Conservation (phyloP, 2,329 filamentous ascomycete species). For the Aspergillus calidoustus region DNA sequence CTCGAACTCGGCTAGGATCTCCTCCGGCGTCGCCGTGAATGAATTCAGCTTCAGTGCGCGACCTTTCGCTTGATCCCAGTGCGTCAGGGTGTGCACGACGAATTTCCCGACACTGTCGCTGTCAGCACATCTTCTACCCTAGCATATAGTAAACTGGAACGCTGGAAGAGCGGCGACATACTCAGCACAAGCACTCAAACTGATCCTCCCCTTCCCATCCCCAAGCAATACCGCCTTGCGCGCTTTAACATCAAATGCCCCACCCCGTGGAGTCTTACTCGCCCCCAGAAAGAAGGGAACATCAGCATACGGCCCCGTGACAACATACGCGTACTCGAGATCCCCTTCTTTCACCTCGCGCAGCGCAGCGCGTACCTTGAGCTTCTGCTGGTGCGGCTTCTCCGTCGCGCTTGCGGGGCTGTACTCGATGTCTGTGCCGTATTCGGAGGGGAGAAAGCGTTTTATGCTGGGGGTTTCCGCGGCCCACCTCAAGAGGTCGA, state of each 20-base stretch:
- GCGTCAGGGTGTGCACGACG: conserved; percentile 64
- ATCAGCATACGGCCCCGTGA: conserved; percentile 72
- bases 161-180: conserved; percentile 44
- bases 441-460: conserved; percentile 71
- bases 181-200: conserved; percentile 74
- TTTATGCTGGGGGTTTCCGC: conserved; percentile 58
- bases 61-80: conserved; percentile 59
- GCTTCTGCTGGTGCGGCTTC: conserved; percentile 71
- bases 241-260: conserved; percentile 63
- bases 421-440: conserved; percentile 69
- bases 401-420: conserved; percentile 61
- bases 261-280: conserved; percentile 32
- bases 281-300: conserved; percentile 56
- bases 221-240: conserved; percentile 66
- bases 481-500: conserved; percentile 65
- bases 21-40: conserved; percentile 67
- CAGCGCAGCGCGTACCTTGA: conserved; percentile 68
- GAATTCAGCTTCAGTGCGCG: conserved; percentile 71
- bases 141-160: no score
- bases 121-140: neutral
- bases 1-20: conserved; percentile 70
- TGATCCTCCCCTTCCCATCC: conserved; percentile 64
- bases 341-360: conserved; percentile 49
- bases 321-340: conserved; percentile 68
- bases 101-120: conserved; percentile 66